Conservation (phyloP, 2,329 filamentous ascomycete genomes). For the Leptosphaerulina australis region DNA sequence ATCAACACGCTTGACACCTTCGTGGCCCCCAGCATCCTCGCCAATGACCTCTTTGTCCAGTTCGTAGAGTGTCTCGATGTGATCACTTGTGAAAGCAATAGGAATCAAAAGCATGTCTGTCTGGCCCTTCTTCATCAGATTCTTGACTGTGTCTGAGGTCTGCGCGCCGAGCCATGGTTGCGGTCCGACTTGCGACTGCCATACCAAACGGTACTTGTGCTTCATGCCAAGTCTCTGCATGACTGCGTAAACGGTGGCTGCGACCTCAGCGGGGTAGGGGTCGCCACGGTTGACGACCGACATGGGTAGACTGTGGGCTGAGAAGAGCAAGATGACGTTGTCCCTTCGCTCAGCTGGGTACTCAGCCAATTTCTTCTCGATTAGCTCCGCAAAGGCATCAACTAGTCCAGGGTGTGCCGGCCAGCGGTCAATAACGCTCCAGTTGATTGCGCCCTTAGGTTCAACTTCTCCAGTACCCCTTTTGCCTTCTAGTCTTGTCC, state of each 20-base stretch:
- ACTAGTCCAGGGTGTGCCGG: slow-evolving; percentile 88
- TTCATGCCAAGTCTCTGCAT: slow-evolving; percentile 87
- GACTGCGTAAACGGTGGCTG: slow-evolving; percentile 94
- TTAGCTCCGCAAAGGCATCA: slow-evolving; percentile 90
- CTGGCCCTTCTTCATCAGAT: slow-evolving; percentile 88
- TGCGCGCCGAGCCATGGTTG: slow-evolving; percentile 95
- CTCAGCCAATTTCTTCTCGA: slow-evolving; percentile 80
- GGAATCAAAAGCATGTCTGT: slow-evolving; percentile 90
- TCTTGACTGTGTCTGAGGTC: slow-evolving; percentile 83
- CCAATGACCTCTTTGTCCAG: slow-evolving; percentile 94
- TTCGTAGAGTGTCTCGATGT: slow-evolving; percentile 96
- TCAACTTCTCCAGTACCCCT: slow-evolving; percentile 59
- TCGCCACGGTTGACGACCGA: slow-evolving; percentile 96
- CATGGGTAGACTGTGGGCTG: slow-evolving; percentile 96
- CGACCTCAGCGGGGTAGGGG: slow-evolving; percentile 93
- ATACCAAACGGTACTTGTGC: slow-evolving; percentile 91
- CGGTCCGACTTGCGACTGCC: slow-evolving; percentile 98
- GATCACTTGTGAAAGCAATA: slow-evolving; percentile 97
- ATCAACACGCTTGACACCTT: slow-evolving; percentile 79
- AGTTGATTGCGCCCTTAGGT: slow-evolving; percentile 75
- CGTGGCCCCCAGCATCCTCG: slow-evolving; percentile 65
- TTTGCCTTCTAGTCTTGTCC: slow-evolving; percentile 84
- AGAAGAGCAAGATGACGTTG: slow-evolving; percentile 86
- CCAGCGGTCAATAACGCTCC: slow-evolving; percentile 99
- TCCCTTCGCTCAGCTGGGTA: slow-evolving; percentile 83